Conservation (phyloP, 2,329 filamentous ascomycete species). For the Alternaria tenuissima region DNA sequence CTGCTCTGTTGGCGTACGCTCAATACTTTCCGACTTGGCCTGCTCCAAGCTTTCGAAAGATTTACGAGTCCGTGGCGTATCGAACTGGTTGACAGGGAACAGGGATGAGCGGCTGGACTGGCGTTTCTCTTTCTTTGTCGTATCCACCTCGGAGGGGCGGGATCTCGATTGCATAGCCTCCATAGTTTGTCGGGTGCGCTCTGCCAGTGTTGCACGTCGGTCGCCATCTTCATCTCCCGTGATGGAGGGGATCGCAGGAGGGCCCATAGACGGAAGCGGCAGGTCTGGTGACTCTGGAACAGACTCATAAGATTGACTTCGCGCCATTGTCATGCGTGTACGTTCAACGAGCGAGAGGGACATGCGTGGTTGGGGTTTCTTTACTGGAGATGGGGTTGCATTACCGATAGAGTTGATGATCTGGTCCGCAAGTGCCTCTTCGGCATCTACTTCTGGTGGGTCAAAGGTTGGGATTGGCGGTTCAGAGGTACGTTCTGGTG, state of each 20-base stretch:
- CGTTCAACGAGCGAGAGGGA: slow-evolving; percentile 57
- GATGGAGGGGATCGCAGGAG: slow-evolving; percentile 22
- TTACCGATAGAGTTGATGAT: slow-evolving; percentile 52
- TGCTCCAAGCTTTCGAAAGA: slow-evolving; percentile 35
- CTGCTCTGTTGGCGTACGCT: slow-evolving; percentile 68
- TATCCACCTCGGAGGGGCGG: slow-evolving; percentile 23
- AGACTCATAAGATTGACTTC: slow-evolving; percentile 36
- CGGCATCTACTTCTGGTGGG: slow-evolving; percentile 28
- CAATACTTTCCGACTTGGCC: slow-evolving; percentile 26
- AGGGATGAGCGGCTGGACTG: slow-evolving; percentile 29
- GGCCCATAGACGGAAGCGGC: slow-evolving; percentile 21
- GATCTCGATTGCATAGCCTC: slow-evolving; percentile 61
- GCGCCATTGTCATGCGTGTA: slow-evolving; percentile 57
- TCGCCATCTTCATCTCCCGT: slow-evolving; percentile 26
- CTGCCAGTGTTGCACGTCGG: slow-evolving; percentile 61
- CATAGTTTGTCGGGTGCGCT: slow-evolving; percentile 84
- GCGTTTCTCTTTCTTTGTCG: slow-evolving; percentile 31
- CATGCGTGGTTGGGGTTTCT: slow-evolving; percentile 48
- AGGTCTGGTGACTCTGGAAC: slow-evolving; percentile 35
- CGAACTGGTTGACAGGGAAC: slow-evolving; percentile 65
- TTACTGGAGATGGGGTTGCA: slow-evolving; percentile 53
- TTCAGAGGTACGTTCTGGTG: slow-evolving; percentile 27
- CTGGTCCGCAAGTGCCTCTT: slow-evolving; percentile 48
- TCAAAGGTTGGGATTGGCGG: slow-evolving; percentile 26
- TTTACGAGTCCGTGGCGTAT: slow-evolving; percentile 57